Evolutionary conservation across 139 green algal species (phyloP), one percentile per base, ranked within the genome.

Genomic region (Micractinium conductrix): DNA sequence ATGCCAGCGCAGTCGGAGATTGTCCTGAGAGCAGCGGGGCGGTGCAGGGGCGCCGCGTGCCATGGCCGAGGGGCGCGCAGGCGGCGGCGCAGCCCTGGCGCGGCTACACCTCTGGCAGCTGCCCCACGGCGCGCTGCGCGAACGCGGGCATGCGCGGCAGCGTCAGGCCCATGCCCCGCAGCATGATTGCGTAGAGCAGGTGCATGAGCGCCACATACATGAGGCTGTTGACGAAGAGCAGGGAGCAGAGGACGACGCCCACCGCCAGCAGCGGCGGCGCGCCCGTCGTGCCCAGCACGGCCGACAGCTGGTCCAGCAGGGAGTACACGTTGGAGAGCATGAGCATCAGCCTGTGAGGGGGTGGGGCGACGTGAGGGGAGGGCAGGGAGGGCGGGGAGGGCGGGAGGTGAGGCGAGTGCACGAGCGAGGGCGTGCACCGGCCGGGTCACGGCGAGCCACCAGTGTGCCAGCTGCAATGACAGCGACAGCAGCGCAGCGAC

Each of bases 301-400:
- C 90, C 6, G 87, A 85, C 24, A 96, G 79, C 38, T 95, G 89
- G 83, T 97, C 93, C 84, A 97, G 89, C 83, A 96, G 82, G 48
- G 89, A 83, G 84, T 95, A 92, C 2, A 95, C 86, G 75, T 96
- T 96, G 48, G 67, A 87, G 28, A 96, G 75, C 80, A 96, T 80
- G 19, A 97, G 79, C 28, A 85, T 80, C 50, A 94, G 92, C 24
- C 74, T 80, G 74, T n/a, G 43, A 33, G 21, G 28, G 72, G 4
- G 43, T n/a, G n/a, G n/a, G n/a, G 24, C 58, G 10, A 2, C 3
- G 65, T 1, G 10, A 12, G 65, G 65, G 28, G 33, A 3, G 28
- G 65, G 65, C 33, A 33, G 48, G 45, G 21, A 6, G 48, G 24
- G 7, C 9, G 50, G 21, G 28, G 72, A 5, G 43, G 24, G 71